Conservation (phyloP, 2,329 filamentous ascomycete species). For the Hypoxylon sp. region DNA sequence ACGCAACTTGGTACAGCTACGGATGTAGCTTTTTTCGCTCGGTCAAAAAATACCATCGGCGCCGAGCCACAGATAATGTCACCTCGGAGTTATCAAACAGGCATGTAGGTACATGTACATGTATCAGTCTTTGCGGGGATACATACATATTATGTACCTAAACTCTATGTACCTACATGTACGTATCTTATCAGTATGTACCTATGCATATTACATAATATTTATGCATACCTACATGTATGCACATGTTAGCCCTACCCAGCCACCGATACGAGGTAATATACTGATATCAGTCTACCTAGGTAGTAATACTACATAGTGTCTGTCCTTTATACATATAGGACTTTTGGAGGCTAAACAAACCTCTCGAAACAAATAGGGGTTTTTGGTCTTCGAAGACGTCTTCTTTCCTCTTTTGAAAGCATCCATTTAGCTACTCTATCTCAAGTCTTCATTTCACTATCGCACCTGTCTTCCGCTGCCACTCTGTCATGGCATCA, state of each 20-base stretch:
- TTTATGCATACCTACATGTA: neutral
- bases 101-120: neutral
- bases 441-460: conserved; percentile 24
- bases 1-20: conserved; percentile 3
- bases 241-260: no score
- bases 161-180: no score
- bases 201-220: no score
- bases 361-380: no score
- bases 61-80: conserved; percentile 44
- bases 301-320: no score
- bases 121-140: no score
- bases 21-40: conserved; percentile 39
- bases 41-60: conserved; percentile 47
- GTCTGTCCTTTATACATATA: no score
- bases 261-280: no score
- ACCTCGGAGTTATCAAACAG: conserved; percentile 39
- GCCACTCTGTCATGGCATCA: conserved; percentile 49
- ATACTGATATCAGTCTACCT: no score
- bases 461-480: conserved; percentile 36
- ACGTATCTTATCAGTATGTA: no score
- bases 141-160: no score
- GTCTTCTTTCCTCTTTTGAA: neutral
- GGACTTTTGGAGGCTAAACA: no score
- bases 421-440: neutral
- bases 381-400: neutral